A percentile compares a stretch with the other conserved stretches of the same genome.
Evolutionary conservation across 495 filamentous ascomycete genomes (phyloP).

Genomic region (Lasiosphaeria hispida): DNA sequence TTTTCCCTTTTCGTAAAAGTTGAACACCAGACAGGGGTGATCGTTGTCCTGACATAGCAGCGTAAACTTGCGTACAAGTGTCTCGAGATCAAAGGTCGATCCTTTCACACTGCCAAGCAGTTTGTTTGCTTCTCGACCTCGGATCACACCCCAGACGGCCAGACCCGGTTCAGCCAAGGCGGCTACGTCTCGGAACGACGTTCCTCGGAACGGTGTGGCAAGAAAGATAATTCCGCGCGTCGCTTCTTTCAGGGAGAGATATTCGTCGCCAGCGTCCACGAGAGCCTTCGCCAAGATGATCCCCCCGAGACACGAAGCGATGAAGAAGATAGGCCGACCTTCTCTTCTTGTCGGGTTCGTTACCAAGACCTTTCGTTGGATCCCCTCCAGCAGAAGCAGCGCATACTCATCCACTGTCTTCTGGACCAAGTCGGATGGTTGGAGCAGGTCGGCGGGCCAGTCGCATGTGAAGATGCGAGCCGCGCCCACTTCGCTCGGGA

Average conservation of each 20-base stretch:
- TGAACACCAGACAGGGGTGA: conserved; percentile 9
- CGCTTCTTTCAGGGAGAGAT: conserved; percentile 13
- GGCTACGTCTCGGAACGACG: conserved; percentile 27
- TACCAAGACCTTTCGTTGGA: conserved; percentile 12
- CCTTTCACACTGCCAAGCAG: conserved; percentile 12
- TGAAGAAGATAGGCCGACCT: conserved; percentile 38
- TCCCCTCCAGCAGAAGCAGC: conserved; percentile 21
- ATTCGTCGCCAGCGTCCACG: conserved; percentile 15
- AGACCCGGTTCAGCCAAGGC: too few species aligned
- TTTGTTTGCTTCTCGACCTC: conserved; percentile 4
- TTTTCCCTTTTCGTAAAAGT: conserved; percentile 19
- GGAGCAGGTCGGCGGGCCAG: conserved; percentile 29
- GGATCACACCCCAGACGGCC: conserved; percentile 9
- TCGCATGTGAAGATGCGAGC: conserved; percentile 32
- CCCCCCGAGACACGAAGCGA: conserved; percentile 38
- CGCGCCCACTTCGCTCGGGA: conserved; percentile 16
- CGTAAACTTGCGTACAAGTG: conserved; percentile 11
- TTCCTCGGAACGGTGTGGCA: conserved; percentile 34
- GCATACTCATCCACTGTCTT: conserved; percentile 24
- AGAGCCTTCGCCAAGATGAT: conserved; percentile 34
- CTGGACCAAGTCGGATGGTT: conserved; percentile 21
- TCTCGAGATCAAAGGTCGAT: conserved; percentile 5
- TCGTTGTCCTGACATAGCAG: conserved; percentile 1
- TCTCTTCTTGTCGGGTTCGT: too few species aligned
- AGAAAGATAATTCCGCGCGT: conserved; percentile 33